Conservation (phyloP, 768 basidiomycete genomes). For the Clitopilus hobsonii region DNA sequence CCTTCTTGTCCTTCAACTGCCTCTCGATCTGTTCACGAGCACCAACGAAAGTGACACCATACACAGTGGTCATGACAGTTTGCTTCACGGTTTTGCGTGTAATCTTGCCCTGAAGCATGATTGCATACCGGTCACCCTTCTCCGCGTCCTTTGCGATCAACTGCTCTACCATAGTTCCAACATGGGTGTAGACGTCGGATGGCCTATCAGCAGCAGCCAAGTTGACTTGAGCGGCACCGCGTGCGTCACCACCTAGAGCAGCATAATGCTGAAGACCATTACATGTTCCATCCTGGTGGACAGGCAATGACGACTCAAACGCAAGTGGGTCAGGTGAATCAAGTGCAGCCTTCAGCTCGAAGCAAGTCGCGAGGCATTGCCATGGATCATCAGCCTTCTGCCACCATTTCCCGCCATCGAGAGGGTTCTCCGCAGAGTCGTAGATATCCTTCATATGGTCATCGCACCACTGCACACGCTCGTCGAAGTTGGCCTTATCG, state of each 20-base stretch:
- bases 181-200: constrained; percentile 92
- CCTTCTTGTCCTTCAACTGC: constrained; percentile 74
- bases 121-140: constrained; percentile 49
- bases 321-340: constrained; percentile 63
- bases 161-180: constrained; percentile 81
- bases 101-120: constrained; percentile 69
- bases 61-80: constrained; percentile 99
- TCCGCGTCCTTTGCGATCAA: constrained; percentile 52
- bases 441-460: constrained; percentile 71
- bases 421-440: constrained; percentile 78
- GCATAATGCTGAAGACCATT: constrained; percentile 99
- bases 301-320: constrained; percentile 67
- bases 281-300: constrained; percentile 98
- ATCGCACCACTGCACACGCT: constrained; percentile 78
- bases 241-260: constrained; percentile 87
- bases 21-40: constrained; percentile 92
- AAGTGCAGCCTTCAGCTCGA: constrained; percentile 81
- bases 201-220: constrained; percentile 79
- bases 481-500: constrained; percentile 93
- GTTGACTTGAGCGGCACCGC: constrained; percentile 92
- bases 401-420: constrained; percentile 89
- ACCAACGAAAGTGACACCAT: constrained; percentile 94
- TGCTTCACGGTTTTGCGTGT: constrained; percentile 96
- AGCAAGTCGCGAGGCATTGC: constrained; percentile 93
- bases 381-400: constrained; percentile 89